Evolutionary conservation across 73 alveolate genomes (phyloP).

Genomic region (Paramecium pentaurelia): DNA sequence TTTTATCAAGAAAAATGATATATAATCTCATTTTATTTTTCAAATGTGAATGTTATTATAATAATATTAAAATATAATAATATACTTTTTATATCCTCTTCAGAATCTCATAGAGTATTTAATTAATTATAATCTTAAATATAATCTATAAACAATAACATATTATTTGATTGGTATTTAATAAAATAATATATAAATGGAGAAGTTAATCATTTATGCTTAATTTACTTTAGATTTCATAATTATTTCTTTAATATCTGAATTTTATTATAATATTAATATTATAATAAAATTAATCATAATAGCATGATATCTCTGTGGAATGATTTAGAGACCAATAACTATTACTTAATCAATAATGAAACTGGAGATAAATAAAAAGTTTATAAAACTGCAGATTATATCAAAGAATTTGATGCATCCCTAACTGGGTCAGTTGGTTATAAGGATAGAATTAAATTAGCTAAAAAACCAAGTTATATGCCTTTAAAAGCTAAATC

Average conservation of each 20-base stretch:
- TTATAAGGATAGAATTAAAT: constrained; percentile 17
- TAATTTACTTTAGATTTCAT: not conserved
- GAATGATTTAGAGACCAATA: constrained; percentile 31
- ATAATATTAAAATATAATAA: too few relatives aligned
- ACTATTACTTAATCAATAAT: constrained; percentile 27
- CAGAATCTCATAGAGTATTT: too few relatives aligned
- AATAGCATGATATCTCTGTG: constrained; percentile 23
- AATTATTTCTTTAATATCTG: not conserved
- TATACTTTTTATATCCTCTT: too few relatives aligned
- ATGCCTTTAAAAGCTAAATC: constrained; percentile 16
- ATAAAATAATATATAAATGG: too few relatives aligned
- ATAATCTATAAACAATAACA: too few relatives aligned
- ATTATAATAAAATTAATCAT: not conserved
- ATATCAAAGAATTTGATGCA: constrained; percentile 40
- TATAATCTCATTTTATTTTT: too few relatives aligned
- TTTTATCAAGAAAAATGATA: too few relatives aligned
- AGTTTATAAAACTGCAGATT: constrained; percentile 27
- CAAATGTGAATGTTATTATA: too few relatives aligned
- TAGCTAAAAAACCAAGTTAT: constrained; percentile 26
- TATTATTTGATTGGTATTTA: too few relatives aligned
- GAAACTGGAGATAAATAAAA: constrained; percentile 28
- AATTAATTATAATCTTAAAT: too few relatives aligned
- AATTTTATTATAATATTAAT: not conserved
- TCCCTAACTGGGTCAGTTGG: constrained; percentile 44
- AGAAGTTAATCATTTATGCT: not conserved